A percentile compares a stretch with the other conserved stretches of the same genome.
Evolutionary conservation across 129 eudicot species (phyloP).

Genomic region (Cynara cardunculus): DNA sequence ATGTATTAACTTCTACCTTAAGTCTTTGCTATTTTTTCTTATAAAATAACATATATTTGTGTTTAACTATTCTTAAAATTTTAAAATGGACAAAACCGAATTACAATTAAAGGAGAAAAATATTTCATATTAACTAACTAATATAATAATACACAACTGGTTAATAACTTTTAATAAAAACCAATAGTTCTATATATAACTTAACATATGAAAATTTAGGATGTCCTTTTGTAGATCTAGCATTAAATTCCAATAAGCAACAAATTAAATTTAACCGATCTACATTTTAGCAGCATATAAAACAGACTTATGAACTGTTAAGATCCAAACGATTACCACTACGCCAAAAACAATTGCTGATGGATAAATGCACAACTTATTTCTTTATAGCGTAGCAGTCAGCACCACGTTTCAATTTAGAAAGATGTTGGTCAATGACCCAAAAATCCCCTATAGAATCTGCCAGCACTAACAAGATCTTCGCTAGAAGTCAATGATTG

Average conservation of each 20-base stretch:
- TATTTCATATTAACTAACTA: not conserved
- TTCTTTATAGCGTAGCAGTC: too few species aligned
- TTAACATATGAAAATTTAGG: not conserved
- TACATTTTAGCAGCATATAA: not conserved
- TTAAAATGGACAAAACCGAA: not conserved
- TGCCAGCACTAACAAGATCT: too few species aligned
- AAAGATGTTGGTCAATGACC: too few species aligned
- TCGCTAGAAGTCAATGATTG: too few species aligned
- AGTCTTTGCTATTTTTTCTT: not conserved
- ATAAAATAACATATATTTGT: too few species aligned
- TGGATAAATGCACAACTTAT: too few species aligned
- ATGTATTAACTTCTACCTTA: not conserved
- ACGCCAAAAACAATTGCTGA: too few species aligned
- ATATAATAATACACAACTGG: not conserved
- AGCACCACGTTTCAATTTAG: too few species aligned
- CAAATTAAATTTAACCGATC: not conserved
- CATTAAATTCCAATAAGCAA: not conserved
- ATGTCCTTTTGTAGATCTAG: not conserved
- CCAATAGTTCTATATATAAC: not conserved
- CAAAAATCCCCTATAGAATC: too few species aligned
- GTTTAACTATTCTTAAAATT: too few species aligned
- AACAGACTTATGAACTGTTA: not conserved
- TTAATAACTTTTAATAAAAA: not conserved
- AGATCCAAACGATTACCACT: too few species aligned
- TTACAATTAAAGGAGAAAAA: not conserved